Conservation (phyloP, 345 rosid genomes). For the Punica granatum region DNA sequence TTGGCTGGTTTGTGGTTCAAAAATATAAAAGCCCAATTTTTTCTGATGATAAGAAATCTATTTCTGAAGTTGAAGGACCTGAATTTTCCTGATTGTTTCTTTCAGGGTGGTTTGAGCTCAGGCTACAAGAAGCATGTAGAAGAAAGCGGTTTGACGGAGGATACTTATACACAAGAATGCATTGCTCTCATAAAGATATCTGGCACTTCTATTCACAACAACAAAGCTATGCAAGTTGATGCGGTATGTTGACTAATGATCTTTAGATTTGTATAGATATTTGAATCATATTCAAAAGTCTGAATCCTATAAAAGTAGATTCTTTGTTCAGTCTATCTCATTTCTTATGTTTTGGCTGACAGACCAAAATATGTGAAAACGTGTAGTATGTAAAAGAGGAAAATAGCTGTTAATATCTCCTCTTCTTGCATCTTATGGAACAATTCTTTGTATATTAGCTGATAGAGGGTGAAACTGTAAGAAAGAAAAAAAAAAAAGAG, state of each 20-base stretch:
- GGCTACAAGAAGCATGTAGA: slow-evolving; percentile 66
- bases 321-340: background rate
- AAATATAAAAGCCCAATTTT: background rate
- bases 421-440: too few relatives aligned
- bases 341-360: background rate
- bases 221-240: slow-evolving; percentile 76
- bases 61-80: background rate
- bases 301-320: background rate
- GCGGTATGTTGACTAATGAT: slow-evolving; percentile 35
- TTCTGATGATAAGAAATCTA: background rate
- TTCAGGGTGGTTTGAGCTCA: slow-evolving; percentile 90
- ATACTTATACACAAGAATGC: slow-evolving; percentile 58
- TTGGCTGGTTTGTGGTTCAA: background rate
- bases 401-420: too few relatives aligned
- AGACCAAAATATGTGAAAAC: background rate
- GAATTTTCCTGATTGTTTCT: background rate
- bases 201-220: slow-evolving; percentile 72
- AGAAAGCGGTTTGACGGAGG: slow-evolving; percentile 60
- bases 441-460: too few relatives aligned
- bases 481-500: too few relatives aligned
- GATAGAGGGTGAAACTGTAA: too few relatives aligned
- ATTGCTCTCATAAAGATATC: slow-evolving; percentile 79
- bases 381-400: background rate
- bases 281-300: background rate
- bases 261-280: background rate